These are phyloP conservation scores for Monosporascus sp. DNA, from an alignment of 2,329 filamentous ascomycete genomes.

Conservation along the genomic window DNA sequence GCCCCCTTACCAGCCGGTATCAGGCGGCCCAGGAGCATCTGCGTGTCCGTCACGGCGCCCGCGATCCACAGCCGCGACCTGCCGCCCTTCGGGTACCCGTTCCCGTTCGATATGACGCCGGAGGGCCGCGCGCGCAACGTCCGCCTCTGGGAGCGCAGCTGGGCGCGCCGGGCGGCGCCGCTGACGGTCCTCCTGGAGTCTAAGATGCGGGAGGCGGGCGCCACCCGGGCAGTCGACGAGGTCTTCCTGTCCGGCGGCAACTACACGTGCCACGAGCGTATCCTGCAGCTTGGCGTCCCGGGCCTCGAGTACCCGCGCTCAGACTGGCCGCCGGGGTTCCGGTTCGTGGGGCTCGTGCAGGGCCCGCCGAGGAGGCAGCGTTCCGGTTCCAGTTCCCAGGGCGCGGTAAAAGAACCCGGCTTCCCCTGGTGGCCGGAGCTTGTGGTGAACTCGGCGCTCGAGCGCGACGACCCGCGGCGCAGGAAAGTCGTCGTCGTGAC, in stretches of 20 bases:
- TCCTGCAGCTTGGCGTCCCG: conserved; percentile 33
- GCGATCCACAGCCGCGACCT: conserved; percentile 30
- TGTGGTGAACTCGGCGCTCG: conserved; percentile 18
- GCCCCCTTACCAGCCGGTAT: conserved; percentile 20
- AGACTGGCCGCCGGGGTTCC: conserved; percentile 31
- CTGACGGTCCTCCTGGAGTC: conserved; percentile 23
- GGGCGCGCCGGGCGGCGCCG: conserved; percentile 16
- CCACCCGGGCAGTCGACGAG: conserved; percentile 9
- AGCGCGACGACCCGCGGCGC: conserved; percentile 1
- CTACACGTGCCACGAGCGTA: conserved; percentile 29
- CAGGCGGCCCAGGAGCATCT: conserved; percentile 19
- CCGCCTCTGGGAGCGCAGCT: conserved; percentile 24
- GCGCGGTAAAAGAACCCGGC: conserved; percentile 1
- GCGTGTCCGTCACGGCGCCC: conserved; percentile 33
- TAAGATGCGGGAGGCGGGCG: conserved; percentile 26
- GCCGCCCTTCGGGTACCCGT: conserved; percentile 27
- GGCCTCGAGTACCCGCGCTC: conserved; percentile 33
- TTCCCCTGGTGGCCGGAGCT: conserved; percentile 32
- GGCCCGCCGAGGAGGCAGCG: conserved; percentile 2
- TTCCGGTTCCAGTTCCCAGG: no score
- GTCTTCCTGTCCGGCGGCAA: conserved; percentile 30
- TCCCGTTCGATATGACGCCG: conserved; percentile 25
- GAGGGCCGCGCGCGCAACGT: conserved; percentile 20
- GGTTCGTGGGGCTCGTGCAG: conserved; percentile 31
- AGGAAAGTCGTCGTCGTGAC: conserved; percentile 33